phyloP scores from a whole-genome alignment of 768 basidiomycete genomes.

The Dioszegia hungarica region DNA sequence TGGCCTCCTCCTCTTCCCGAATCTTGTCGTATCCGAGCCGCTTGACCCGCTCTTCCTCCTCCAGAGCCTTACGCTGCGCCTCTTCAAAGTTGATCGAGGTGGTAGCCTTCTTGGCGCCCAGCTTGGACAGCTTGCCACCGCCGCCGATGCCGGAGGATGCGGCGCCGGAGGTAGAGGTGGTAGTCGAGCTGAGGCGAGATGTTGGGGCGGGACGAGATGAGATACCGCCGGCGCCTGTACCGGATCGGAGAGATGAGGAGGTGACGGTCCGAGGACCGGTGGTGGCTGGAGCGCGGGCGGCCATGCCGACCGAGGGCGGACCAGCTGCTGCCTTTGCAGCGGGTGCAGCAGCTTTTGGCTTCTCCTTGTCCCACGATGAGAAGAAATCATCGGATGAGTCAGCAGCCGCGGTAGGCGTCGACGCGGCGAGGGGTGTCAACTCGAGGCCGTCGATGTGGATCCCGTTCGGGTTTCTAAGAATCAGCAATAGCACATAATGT shows the following conservation, averaged over 20 bases:
- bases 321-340: conserved; percentile 42
- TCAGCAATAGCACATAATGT: neutral
- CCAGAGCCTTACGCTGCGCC: conserved; percentile 80
- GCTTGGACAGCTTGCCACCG: conserved; percentile 59
- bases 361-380: conserved; percentile 87
- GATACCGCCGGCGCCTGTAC: conserved; percentile 26
- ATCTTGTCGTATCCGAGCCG: conserved; percentile 86
- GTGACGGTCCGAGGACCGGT: conserved; percentile 50
- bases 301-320: conserved; percentile 52
- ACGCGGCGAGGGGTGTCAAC: conserved; percentile 35
- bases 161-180: conserved; percentile 45
- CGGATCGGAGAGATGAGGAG: conserved; percentile 48
- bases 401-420: conserved; percentile 42
- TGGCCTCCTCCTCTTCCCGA: conserved; percentile 74
- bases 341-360: conserved; percentile 55
- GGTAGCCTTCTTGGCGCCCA: conserved; percentile 83
- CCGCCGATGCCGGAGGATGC: conserved; percentile 57
- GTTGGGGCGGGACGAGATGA: conserved; percentile 52
- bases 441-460: conserved; percentile 78
- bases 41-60: conserved; percentile 87
- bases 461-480: conserved; percentile 65
- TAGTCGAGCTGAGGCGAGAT: conserved; percentile 33
- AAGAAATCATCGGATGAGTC: conserved; percentile 75
- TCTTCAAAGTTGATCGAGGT: conserved; percentile 85
- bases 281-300: conserved; percentile 41